These are phyloP conservation scores for Tolypocladium endophyticum DNA, from an alignment of 2,329 filamentous ascomycete genomes.

Conservation along the genomic window DNA sequence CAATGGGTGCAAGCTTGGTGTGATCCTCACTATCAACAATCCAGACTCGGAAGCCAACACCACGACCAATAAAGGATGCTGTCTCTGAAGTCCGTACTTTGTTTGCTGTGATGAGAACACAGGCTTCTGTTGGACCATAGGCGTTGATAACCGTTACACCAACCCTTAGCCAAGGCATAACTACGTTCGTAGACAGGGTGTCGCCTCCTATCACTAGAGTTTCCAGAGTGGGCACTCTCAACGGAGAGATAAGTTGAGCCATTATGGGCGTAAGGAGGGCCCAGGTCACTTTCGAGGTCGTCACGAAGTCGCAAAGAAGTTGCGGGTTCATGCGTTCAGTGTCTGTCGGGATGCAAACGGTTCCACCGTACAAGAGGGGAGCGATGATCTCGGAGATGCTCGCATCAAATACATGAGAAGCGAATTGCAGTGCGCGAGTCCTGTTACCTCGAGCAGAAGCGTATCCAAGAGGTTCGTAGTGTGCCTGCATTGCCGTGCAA, in stretches of 20 bases:
- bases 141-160: background rate
- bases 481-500: background rate
- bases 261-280: background rate
- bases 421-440: background rate
- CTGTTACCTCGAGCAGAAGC: background rate
- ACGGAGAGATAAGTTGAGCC: background rate
- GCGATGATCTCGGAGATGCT: background rate
- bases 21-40: background rate
- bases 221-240: background rate
- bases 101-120: background rate
- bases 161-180: background rate
- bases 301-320: background rate
- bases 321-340: background rate
- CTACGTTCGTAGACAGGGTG: background rate
- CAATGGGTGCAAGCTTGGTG: background rate
- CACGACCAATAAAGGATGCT: background rate
- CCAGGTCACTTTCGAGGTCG: background rate
- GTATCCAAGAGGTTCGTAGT: background rate
- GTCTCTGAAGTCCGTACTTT: background rate
- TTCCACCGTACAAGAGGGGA: background rate
- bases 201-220: background rate
- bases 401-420: constrained; percentile 1
- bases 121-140: constrained; percentile 1
- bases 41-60: background rate
- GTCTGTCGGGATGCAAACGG: constrained; percentile 1